Conservation (phyloP, 139 green algal species). For the Mychonastes homosphaera region DNA sequence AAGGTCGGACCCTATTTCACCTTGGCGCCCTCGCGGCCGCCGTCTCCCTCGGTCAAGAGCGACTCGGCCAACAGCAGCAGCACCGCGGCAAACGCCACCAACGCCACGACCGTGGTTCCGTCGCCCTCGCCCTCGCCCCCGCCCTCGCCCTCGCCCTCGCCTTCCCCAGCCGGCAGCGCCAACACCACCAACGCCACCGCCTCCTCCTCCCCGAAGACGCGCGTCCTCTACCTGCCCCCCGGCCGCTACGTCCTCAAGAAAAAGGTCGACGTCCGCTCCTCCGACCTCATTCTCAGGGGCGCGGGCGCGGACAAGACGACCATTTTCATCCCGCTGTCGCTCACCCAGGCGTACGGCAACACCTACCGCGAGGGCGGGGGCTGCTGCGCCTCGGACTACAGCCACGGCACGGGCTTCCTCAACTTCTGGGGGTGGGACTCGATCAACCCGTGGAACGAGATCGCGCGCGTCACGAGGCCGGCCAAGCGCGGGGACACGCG, state of each 20-base stretch:
- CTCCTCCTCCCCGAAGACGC: too few species aligned
- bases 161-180: too few species aligned
- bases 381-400: conserved; percentile 9
- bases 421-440: conserved; percentile 23
- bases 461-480: conserved; percentile 11
- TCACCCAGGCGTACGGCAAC: conserved; percentile 18
- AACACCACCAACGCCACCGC: too few species aligned
- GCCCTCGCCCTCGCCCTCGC: too few species aligned
- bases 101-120: too few species aligned
- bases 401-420: conserved; percentile 19
- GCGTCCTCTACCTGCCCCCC: conserved; percentile 14
- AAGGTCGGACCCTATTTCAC: too few species aligned
- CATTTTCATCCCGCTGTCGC: conserved; percentile 14
- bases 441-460: too few species aligned
- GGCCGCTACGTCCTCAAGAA: conserved; percentile 16
- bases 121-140: too few species aligned
- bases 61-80: too few species aligned
- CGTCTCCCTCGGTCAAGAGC: too few species aligned
- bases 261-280: conserved; percentile 8
- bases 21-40: too few species aligned
- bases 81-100: too few species aligned
- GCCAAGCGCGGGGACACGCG: neutral
- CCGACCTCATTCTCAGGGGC: conserved; percentile 4
- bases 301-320: conserved; percentile 8
- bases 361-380: conserved; percentile 8